These are phyloP conservation scores for Pyrus hybrid DNA, from an alignment of 331 rosid genomes.

Conservation along the genomic window DNA sequence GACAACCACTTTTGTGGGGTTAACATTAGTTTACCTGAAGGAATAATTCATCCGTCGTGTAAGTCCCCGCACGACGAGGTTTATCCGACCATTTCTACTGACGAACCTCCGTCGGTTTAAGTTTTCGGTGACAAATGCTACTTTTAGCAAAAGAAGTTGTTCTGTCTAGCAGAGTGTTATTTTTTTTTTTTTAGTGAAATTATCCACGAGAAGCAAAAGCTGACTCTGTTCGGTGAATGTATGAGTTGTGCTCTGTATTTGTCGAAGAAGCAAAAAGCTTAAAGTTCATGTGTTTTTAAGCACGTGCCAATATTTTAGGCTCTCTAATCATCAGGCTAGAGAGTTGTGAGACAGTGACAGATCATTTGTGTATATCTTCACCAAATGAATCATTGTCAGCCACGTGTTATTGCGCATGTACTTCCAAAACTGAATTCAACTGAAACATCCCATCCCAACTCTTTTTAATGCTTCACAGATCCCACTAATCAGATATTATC, in stretches of 20 bases:
- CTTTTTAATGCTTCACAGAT: background rate
- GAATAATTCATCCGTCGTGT: no score
- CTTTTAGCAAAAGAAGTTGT: no score
- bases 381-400: constrained; percentile 5
- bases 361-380: background rate
- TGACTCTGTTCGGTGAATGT: background rate
- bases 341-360: constrained; percentile 13
- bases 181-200: no score
- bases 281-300: background rate
- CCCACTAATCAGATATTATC: background rate
- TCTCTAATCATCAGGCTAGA: constrained; percentile 11
- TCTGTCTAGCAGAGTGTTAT: no score
- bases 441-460: background rate
- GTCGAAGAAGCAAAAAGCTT: background rate
- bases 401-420: constrained; percentile 28
- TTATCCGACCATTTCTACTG: no score
- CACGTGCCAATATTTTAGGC: constrained; percentile 14
- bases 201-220: background rate
- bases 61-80: no score
- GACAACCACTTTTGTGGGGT: no score
- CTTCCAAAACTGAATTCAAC: constrained; percentile 3
- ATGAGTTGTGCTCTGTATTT: background rate
- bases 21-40: no score
- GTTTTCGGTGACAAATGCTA: no score
- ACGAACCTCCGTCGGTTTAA: no score